Percentiles rank a stretch among this genome's conserved stretches.
Conservation (phyloP, 176 grass and related monocot species). For the Urochloa ruziziensis region DNA sequence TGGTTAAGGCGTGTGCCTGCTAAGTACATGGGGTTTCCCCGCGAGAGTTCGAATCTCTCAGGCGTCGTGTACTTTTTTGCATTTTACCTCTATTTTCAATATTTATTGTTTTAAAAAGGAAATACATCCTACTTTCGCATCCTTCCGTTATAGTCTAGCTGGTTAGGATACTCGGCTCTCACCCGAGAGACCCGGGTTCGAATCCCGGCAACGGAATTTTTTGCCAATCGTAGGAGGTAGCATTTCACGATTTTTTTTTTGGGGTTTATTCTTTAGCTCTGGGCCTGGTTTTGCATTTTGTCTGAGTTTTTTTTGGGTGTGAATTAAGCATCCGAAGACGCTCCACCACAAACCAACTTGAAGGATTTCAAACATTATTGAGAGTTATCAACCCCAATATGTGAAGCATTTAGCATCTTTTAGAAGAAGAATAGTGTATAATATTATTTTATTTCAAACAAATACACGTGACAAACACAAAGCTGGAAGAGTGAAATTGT, state of each 20-base stretch:
- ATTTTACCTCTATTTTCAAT: neutral
- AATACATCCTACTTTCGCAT: too few species aligned
- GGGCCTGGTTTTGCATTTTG: neutral
- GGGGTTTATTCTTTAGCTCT: too few species aligned
- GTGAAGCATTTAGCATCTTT: neutral
- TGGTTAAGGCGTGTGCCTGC: slow-evolving; percentile 99
- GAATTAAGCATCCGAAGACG: too few species aligned
- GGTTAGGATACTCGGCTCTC: slow-evolving; percentile 96
- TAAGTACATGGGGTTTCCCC: slow-evolving; percentile 99
- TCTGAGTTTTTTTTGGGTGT: neutral
- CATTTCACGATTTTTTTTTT: too few species aligned
- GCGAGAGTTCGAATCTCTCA: slow-evolving; percentile 99
- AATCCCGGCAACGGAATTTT: slow-evolving; percentile 78
- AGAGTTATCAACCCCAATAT: neutral
- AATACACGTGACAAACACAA: neutral
- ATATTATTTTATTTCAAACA: neutral
- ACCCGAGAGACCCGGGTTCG: slow-evolving; percentile 85
- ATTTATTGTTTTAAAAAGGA: too few species aligned
- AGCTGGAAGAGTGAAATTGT: neutral
- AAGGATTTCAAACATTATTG: neutral
- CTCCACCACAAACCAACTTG: too few species aligned
- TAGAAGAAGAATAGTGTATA: too few species aligned
- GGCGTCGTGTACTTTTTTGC: slow-evolving; percentile 35
- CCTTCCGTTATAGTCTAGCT: slow-evolving; percentile 80
- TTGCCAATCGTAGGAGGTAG: too few species aligned